A percentile compares a stretch with the other conserved stretches of the same genome.
These are phyloP conservation scores for Jaltomata sinuosa DNA, from an alignment of 257 asterid genomes.

Conservation along the genomic window DNA sequence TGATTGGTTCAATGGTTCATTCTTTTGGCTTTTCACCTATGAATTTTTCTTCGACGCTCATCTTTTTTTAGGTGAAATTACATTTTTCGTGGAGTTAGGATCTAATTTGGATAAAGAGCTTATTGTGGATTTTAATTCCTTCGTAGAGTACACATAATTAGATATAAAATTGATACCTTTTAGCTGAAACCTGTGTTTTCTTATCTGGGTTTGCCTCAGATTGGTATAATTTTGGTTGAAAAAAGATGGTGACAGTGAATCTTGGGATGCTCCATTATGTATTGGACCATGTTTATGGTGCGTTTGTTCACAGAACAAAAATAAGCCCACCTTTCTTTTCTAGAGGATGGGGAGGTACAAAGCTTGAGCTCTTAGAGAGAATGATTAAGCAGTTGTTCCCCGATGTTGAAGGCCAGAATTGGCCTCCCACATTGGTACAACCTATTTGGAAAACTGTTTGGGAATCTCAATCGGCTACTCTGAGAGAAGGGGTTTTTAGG, in stretches of 20 bases:
- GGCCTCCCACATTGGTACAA: constrained; percentile 69
- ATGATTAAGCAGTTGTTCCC: constrained; percentile 71
- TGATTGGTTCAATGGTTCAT: background rate
- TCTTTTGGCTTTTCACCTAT: background rate
- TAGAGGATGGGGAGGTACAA: constrained; percentile 92
- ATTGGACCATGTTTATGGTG: constrained; percentile 86
- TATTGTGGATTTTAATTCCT: background rate
- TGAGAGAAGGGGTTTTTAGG: constrained; percentile 76
- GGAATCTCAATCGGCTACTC: constrained; percentile 69
- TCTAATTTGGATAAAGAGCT: background rate
- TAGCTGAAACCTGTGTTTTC: background rate
- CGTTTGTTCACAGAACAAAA: constrained; percentile 82
- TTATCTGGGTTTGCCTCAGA: constrained; percentile 7
- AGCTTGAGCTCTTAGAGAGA: constrained; percentile 81
- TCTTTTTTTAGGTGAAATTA: background rate
- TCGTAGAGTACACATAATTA: background rate
- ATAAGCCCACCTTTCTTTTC: constrained; percentile 78
- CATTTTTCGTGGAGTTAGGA: background rate
- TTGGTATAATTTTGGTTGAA: background rate
- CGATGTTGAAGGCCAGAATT: constrained; percentile 48
- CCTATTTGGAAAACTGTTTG: constrained; percentile 85
- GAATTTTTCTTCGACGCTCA: background rate
- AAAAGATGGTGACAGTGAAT: constrained; percentile 59
- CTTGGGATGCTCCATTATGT: constrained; percentile 76
- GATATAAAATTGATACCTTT: background rate